Base-by-base conservation (phyloP, 495 filamentous ascomycete species). In the Podospora sp. region DNA sequence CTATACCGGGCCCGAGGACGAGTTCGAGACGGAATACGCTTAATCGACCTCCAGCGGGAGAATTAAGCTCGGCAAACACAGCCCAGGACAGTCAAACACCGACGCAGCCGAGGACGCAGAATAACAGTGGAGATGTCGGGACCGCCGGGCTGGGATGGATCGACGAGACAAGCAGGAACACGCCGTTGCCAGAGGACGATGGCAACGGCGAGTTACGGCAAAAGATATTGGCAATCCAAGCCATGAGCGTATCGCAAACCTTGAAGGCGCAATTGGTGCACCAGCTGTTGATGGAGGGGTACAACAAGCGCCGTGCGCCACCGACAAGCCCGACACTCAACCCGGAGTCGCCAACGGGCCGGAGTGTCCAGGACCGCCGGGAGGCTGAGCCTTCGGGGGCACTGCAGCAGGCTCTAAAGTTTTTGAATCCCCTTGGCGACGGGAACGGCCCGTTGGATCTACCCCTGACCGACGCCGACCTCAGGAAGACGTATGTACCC, bases 241-340 rank as follows among this genome's bases (percentile, higher is more conserved):
- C 85, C 18, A 81, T 86, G 68, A 82, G 87, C 9, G 80, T 90
- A 25, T 77, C 87, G n/a, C 87, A 86, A 64, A 77, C 83, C 20
- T 88, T 93, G 65, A 97, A 94, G 81, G 95, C 96, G 26, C 87
- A 81, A 65, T 78, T 90, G 82, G 90, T 99, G 78, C 95, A 98
- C 77, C 79, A 83, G 40, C 72, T 97, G 60, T 90, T 98, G 85
- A 91, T 86, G 55, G 91, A 94, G 74, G 88, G 87, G 66, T 96
- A 96, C 72, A 87, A 72, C 21, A 78, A 77, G 14, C 77, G 86
- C 70, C 73, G 63, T 66, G 73, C 58, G 63, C 67, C 36, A 78
- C 75, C 51, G 2, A 63, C 61, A 18, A 63, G 61, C 49, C 61
- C 61, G 14, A 29, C 36, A 3, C 62, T 67, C 21, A 52, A 68